Evolutionary conservation across 192 early-diverging fungal genomes (phyloP).

Genomic region (Coemansia sp.): DNA sequence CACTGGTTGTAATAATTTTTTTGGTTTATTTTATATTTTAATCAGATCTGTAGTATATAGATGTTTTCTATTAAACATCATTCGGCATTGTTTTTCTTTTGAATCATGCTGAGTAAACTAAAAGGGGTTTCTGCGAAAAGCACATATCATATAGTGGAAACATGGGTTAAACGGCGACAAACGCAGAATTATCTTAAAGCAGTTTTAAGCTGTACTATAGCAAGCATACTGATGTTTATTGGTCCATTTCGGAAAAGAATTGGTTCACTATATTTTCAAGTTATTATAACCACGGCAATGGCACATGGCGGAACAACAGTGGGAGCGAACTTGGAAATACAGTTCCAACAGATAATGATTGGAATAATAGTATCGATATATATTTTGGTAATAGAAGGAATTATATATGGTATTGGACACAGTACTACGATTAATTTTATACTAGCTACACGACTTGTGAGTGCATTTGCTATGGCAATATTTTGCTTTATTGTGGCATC

Average conservation of each 20-base stretch:
- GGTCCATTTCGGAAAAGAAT: constrained; percentile 15
- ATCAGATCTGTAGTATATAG: no score
- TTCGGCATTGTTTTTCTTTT: background rate
- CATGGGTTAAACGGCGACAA: constrained; percentile 24
- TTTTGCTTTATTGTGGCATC: constrained; percentile 31
- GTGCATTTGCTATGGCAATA: constrained; percentile 23
- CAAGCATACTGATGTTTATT: constrained; percentile 34
- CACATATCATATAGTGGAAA: background rate
- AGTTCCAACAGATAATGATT: constrained; percentile 35
- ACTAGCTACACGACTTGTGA: constrained; percentile 16
- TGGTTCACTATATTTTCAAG: constrained; percentile 32
- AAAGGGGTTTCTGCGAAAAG: background rate
- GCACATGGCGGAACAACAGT: constrained; percentile 46
- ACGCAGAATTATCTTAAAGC: constrained; percentile 44
- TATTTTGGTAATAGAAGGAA: constrained; percentile 24
- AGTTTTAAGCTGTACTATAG: constrained; percentile 26
- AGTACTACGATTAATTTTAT: constrained; percentile 13
- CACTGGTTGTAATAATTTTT: no score
- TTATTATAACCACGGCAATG: constrained; percentile 31
- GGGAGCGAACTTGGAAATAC: constrained; percentile 43
- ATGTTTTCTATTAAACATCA: no score
- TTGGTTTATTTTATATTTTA: no score
- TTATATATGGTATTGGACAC: constrained; percentile 12
- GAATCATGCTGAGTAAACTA: background rate
- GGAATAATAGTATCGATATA: constrained; percentile 18